Evolutionary conservation across 331 rosid genomes (phyloP), one percentile per base, ranked within the genome.

Genomic region (Acacia pycnantha): DNA sequence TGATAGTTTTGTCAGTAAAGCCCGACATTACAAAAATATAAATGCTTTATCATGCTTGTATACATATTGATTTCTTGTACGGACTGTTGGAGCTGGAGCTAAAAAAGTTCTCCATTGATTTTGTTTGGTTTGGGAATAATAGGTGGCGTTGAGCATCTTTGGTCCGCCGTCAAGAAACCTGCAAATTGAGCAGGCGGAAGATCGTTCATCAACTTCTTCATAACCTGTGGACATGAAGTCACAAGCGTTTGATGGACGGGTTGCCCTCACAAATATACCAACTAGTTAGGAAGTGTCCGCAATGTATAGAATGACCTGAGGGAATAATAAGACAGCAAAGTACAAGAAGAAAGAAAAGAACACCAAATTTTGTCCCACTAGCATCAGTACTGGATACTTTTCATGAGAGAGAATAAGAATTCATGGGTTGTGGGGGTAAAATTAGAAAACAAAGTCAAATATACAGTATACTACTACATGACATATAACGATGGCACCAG

Each of bases 151-250:
- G 84, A 96, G 99, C 93, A 81, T 94, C 59, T 87, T 90, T 51
- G 99, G 99, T 84, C 99, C 98, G 46, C 98, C 99, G 70, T 96
- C 99, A 37, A 91, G 99, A 86, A 83, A 87, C 44, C 85, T 73
- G 67, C 77, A 53, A 15, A 40, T 44, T 4, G 97, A 96, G 79
- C 94, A 77, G 62, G 87, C 62, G 73, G 97, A 87, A 80, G 84
- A 86, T 78, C 86, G 82, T 56, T 77, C 90, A 29, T 86, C 97
- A 79, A 80, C 84, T 79, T 84, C 97, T 41, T 90, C 97, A 15
- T 82, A 74, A 54, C 72, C 48, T 40, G 19, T 84, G 67, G 27
- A 29, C 46, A 56, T 83, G 44, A 41, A 54, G 61, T 67, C 31
- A 67, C 75, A 81, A 47, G 76, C 82, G 54, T 61, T 51, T 37